Evolutionary conservation across 2,329 filamentous ascomycete species (phyloP).

Genomic region (Harringtonia aguacate): DNA sequence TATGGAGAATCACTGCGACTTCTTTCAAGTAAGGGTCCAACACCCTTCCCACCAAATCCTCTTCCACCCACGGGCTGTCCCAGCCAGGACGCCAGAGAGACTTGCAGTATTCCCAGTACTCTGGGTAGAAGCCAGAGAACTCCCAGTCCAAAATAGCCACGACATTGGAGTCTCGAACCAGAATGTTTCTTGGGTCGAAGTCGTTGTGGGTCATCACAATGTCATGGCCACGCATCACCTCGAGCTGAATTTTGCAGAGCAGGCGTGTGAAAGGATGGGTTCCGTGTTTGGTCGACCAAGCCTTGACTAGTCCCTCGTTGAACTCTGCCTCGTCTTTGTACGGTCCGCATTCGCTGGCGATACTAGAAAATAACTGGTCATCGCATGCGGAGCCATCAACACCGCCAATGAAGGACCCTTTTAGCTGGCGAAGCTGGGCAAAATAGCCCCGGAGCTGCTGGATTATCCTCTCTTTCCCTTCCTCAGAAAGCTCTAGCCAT

Average conservation of each 20-base stretch:
- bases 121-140: conserved; percentile 23
- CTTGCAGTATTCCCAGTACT: conserved; percentile 25
- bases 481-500: background rate
- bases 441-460: background rate
- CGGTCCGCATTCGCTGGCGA: background rate
- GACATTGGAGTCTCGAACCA: conserved; percentile 16
- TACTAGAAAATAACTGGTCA: background rate
- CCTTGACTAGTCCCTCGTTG: background rate
- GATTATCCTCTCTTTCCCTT: background rate
- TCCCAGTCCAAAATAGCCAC: conserved; percentile 22
- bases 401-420: background rate
- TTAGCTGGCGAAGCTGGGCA: background rate
- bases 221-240: background rate
- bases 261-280: background rate
- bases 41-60: background rate
- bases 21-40: conserved; percentile 6
- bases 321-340: background rate
- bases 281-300: background rate
- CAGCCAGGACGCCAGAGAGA: background rate
- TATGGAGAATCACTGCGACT: too few relatives aligned
- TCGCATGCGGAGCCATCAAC: background rate
- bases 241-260: background rate
- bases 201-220: conserved; percentile 24
- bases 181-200: conserved; percentile 21
- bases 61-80: background rate